Base-by-base conservation (phyloP, 2,329 filamentous ascomycete species). In the Botryotinia calthae region DNA sequence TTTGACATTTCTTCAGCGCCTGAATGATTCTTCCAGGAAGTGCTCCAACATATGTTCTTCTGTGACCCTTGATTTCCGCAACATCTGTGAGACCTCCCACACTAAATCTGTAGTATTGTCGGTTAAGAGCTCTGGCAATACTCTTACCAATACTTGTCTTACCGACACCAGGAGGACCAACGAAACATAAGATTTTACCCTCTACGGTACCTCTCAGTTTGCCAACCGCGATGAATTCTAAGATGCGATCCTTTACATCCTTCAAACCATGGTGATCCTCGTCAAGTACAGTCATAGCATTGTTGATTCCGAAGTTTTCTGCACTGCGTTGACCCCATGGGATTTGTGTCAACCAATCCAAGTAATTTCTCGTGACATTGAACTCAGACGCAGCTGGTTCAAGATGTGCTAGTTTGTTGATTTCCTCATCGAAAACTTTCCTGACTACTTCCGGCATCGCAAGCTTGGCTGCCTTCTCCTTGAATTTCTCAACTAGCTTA, bases 141-240 rank as follows among this genome's bases (percentile, higher is more conserved):
- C 95, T 98, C 82, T 99, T 99, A 81, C 96, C 96, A 77, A 99
- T 99, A 82, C 95, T 98, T 4, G 96, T 99, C 86, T 99, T 99
- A 79, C 96, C 96, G 40, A 99, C 96, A 85, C 96, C 96, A 28
- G 96, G 96, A 70, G 96, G 96, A 0, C 96, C 96, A 72, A 99
- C 97, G 80, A 99, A 95, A 83, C 96, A 99, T 56, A 99, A 85
- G 71, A 99, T 99, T 84, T 99, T 99, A 81, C 96, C 96, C 82
- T 99, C 96, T 0, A 99, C 96, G 0, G 95, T 98, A 58, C 97
- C 96, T 65, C 96, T 91, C 42, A 99, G 89, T 84, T 99, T 99
- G 51, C 96, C 96, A 8, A 99, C 96, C 0, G 96, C 96, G 78
- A 99, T 99, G 80, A 99, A 99, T 81, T 99, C 96, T 14, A 99